Evolutionary conservation across 2,329 filamentous ascomycete species (phyloP).

Genomic region (Monilinia fructicola): DNA sequence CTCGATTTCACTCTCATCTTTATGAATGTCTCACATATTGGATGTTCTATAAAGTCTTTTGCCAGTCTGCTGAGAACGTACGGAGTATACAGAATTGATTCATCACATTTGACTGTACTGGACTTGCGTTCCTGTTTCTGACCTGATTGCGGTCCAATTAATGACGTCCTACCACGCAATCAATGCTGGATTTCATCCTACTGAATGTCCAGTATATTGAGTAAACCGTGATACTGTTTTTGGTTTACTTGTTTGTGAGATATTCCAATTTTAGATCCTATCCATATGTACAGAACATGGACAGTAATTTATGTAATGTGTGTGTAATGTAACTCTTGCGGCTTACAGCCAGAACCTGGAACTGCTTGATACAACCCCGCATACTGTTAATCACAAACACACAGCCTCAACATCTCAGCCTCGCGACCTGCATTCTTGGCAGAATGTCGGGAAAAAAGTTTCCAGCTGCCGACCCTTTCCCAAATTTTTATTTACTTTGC

Average conservation of each 20-base stretch:
- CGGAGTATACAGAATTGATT: too few species aligned
- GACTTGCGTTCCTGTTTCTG: neutral
- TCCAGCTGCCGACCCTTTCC: constrained; percentile 16
- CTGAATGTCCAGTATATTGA: neutral
- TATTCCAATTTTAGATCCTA: too few species aligned
- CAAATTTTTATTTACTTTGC: constrained; percentile 22
- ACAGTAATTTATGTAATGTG: too few species aligned
- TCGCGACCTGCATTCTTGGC: constrained; percentile 7
- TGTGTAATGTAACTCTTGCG: neutral
- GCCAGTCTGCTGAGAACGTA: neutral
- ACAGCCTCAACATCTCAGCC: constrained; percentile 11
- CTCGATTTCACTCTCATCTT: neutral
- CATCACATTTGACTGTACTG: neutral
- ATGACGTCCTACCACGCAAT: neutral
- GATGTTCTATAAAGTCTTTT: neutral
- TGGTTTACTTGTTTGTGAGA: neutral
- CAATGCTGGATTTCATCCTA: too few species aligned
- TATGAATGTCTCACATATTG: neutral
- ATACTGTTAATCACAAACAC: neutral
- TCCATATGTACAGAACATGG: too few species aligned
- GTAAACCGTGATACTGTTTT: neutral
- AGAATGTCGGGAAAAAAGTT: constrained; percentile 26
- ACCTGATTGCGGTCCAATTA: neutral
- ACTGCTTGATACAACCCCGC: too few species aligned
- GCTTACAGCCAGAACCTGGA: too few species aligned